Conservation (phyloP, 805 yeast genomes). For the Sugiyamaella chiloensis region DNA sequence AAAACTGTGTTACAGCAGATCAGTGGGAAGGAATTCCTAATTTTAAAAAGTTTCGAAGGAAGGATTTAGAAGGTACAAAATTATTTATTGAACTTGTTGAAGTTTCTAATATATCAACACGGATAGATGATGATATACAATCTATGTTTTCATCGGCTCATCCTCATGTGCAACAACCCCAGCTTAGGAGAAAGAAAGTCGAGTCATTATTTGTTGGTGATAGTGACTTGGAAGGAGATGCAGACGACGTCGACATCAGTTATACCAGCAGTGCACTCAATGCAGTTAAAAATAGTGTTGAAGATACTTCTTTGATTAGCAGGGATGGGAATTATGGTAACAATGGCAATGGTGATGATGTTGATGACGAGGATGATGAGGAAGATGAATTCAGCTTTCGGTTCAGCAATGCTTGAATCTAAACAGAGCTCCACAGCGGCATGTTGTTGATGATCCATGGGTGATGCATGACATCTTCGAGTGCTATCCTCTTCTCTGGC, state of each 20-base stretch:
- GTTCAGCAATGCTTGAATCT: slow-evolving; percentile 11
- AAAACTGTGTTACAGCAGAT: no score
- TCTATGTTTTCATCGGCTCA: slow-evolving; percentile 2
- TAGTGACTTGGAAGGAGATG: no score
- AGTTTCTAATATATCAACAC: neutral
- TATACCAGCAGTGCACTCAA: no score
- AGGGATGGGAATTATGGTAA: neutral
- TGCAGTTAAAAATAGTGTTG: no score
- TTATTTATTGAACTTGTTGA: slow-evolving; percentile 4
- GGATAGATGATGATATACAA: slow-evolving; percentile 1
- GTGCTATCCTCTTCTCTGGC: slow-evolving; percentile 61
- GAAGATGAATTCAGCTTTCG: slow-evolving; percentile 28
- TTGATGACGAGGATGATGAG: slow-evolving; percentile 16
- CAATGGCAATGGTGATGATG: no score
- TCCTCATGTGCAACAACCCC: neutral
- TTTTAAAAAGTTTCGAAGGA: slow-evolving; percentile 20
- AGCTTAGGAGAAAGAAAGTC: neutral
- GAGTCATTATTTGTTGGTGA: slow-evolving; percentile 1
- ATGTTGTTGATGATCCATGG: slow-evolving; percentile 79
- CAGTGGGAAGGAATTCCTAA: slow-evolving; percentile 19
- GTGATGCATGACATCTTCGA: slow-evolving; percentile 63
- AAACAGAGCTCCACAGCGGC: slow-evolving; percentile 49
- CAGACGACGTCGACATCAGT: no score
- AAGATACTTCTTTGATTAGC: neutral
- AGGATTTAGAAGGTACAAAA: neutral